Evolutionary conservation across 2,329 filamentous ascomycete species (phyloP).

Genomic region (Rutstroemia sp.): DNA sequence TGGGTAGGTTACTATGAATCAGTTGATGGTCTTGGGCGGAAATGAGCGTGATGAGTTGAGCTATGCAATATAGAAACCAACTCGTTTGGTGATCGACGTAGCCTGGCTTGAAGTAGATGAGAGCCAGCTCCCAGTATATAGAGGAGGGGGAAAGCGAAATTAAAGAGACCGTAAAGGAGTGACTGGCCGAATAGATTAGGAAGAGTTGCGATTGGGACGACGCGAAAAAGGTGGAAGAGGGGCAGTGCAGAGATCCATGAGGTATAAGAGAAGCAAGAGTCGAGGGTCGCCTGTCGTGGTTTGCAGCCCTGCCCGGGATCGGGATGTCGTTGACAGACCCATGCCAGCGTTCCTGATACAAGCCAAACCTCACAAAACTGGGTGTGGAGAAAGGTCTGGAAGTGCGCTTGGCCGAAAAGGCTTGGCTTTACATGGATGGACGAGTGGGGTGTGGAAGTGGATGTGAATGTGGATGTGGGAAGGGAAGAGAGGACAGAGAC

Average conservation of each 20-base stretch:
- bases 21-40: constrained; percentile 23
- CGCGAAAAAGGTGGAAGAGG: constrained; percentile 37
- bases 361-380: constrained; percentile 26
- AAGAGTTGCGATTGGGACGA: constrained; percentile 38
- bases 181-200: constrained; percentile 39
- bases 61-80: constrained; percentile 34
- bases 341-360: constrained; percentile 29
- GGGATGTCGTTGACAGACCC: constrained; percentile 24
- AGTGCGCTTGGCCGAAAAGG: constrained; percentile 18
- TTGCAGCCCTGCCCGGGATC: constrained; percentile 26
- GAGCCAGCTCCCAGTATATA: constrained; percentile 51
- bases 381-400: constrained; percentile 24
- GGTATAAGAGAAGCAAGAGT: constrained; percentile 43
- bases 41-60: constrained; percentile 37
- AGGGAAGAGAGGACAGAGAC: background rate
- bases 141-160: constrained; percentile 37
- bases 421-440: constrained; percentile 17
- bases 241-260: constrained; percentile 42
- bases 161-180: constrained; percentile 41
- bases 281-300: constrained; percentile 30
- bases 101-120: constrained; percentile 38
- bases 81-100: constrained; percentile 35
- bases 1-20: constrained; percentile 30
- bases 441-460: constrained; percentile 5
- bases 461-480: background rate